Conservation (phyloP, 495 filamentous ascomycete genomes). For the Lasiosphaeria hispida region DNA sequence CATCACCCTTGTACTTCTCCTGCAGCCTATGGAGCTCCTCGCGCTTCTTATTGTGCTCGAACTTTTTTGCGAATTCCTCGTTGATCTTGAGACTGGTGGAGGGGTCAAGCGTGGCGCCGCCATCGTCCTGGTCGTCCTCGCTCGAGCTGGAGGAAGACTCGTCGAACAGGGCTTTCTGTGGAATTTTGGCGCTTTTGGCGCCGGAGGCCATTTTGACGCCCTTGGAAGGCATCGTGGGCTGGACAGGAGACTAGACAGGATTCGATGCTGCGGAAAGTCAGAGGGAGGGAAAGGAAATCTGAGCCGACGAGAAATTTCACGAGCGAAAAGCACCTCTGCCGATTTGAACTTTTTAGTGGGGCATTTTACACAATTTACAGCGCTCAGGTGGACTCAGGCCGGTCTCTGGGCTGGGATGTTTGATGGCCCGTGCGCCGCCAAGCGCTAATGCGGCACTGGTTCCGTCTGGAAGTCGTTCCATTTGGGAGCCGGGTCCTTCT, state of each 20-base stretch:
- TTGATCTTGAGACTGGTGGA: constrained; percentile 74
- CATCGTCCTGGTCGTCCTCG: constrained; percentile 55
- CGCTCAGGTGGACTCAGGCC: neutral
- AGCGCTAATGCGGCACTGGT: constrained; percentile 4
- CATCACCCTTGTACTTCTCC: constrained; percentile 74
- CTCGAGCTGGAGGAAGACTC: constrained; percentile 39
- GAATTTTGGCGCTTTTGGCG: constrained; percentile 6
- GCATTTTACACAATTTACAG: neutral
- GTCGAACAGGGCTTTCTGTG: constrained; percentile 31
- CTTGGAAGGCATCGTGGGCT: constrained; percentile 21
- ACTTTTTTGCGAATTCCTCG: constrained; percentile 80
- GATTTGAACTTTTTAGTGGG: constrained; percentile 27
- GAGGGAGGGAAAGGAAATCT: neutral
- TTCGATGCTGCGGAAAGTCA: neutral
- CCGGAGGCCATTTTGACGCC: constrained; percentile 10
- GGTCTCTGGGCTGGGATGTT: neutral
- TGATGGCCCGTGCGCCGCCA: constrained; percentile 19
- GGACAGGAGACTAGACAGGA: too few species aligned
- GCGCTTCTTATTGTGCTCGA: constrained; percentile 95
- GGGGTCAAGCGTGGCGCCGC: constrained; percentile 53
- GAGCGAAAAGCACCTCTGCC: neutral
- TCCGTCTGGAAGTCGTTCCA: constrained; percentile 6
- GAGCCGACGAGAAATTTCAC: neutral
- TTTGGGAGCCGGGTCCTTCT: neutral
- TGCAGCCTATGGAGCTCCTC: constrained; percentile 87